phyloP scores from a whole-genome alignment of 2,329 filamentous ascomycete species.

The Penicillium sp. region DNA sequence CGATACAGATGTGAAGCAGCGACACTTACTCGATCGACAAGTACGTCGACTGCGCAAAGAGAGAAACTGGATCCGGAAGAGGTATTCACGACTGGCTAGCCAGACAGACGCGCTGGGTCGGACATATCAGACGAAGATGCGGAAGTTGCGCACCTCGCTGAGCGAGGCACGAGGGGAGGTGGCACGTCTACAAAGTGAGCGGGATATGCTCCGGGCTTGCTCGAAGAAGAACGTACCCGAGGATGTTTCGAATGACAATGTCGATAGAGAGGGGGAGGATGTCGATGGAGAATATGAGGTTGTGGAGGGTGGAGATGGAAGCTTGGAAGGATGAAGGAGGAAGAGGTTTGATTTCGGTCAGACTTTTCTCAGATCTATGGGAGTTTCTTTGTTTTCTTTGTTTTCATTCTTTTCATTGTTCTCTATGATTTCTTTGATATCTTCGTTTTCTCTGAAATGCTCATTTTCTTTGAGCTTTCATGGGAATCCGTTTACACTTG shows the following conservation, averaged over 20 bases:
- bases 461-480: neutral
- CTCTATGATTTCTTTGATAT: too few relatives aligned
- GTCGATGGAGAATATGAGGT: neutral
- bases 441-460: neutral
- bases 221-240: neutral
- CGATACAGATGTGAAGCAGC: constrained; percentile 18
- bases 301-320: neutral
- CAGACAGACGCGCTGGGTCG: constrained; percentile 17
- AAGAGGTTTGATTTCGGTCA: neutral
- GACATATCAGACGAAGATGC: constrained; percentile 17
- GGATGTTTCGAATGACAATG: neutral
- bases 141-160: constrained; percentile 11
- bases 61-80: constrained; percentile 20
- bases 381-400: neutral
- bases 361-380: too few relatives aligned
- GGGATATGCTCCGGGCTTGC: constrained; percentile 1
- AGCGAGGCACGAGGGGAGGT: neutral
- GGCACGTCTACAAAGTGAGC: constrained; percentile 2
- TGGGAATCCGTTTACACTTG: neutral
- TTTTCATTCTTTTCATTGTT: neutral
- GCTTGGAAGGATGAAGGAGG: neutral
- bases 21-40: constrained; percentile 22
- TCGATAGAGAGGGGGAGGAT: neutral
- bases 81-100: constrained; percentile 22
- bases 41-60: constrained; percentile 21